Conservation (phyloP, 371 early-diverging fungal species). For the Mucor piriformis region DNA sequence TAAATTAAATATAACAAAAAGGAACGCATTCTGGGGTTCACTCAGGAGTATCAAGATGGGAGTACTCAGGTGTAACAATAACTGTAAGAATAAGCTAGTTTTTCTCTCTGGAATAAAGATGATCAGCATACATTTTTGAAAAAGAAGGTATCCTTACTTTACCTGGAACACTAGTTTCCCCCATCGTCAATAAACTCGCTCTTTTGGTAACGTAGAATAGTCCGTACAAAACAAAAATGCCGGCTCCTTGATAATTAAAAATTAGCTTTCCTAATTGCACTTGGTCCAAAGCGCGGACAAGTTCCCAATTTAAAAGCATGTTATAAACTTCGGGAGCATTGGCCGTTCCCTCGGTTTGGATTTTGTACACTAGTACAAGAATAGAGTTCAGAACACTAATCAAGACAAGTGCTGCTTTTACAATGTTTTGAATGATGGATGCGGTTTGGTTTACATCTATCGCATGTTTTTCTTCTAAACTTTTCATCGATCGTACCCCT, state of each 20-base stretch:
- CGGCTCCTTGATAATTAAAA: constrained; percentile 42
- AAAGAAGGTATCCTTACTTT: too few species aligned
- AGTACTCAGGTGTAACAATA: constrained; percentile 36
- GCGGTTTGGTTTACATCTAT: constrained; percentile 31
- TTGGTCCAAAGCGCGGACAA: constrained; percentile 31
- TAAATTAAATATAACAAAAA: constrained; percentile 61
- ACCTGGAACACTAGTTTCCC: not conserved
- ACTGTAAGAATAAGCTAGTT: constrained; percentile 21
- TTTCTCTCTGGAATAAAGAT: constrained; percentile 12
- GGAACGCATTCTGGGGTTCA: constrained; percentile 60
- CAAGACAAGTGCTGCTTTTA: constrained; percentile 17
- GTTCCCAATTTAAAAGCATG: constrained; percentile 20
- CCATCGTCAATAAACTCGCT: constrained; percentile 23
- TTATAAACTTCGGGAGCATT: constrained; percentile 24
- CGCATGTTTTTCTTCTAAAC: constrained; percentile 6
- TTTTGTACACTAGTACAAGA: constrained; percentile 38
- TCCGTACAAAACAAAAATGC: constrained; percentile 30
- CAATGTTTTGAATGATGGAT: constrained; percentile 25
- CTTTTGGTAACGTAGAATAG: constrained; percentile 39
- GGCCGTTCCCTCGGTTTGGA: constrained; percentile 1
- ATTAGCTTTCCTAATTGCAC: constrained; percentile 42
- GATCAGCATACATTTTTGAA: too few species aligned
- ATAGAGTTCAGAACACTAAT: constrained; percentile 20
- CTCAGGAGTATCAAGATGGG: constrained; percentile 65
- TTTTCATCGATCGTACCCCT: constrained; percentile 2